These are phyloP conservation scores for Pestalotiopsis sp. DNA, from an alignment of 2,329 filamentous ascomycete genomes.

Conservation along the genomic window DNA sequence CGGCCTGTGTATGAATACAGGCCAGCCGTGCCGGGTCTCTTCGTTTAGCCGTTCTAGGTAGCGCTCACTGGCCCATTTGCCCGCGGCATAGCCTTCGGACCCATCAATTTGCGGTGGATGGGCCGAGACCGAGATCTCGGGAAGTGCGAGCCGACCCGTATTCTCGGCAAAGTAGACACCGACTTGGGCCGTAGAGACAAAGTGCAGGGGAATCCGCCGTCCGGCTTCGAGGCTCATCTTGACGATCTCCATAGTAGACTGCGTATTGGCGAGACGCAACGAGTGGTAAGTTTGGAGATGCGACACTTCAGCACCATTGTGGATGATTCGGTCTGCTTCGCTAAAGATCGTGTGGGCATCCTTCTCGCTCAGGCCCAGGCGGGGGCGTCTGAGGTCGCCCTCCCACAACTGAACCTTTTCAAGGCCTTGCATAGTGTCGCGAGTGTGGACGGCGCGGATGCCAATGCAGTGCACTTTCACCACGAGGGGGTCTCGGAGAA, in stretches of 20 bases:
- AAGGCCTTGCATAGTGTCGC: no score
- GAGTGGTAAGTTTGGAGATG: conserved; percentile 39
- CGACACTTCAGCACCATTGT: conserved; percentile 46
- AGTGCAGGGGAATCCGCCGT: not conserved
- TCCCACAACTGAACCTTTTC: not conserved
- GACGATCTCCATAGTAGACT: conserved; percentile 35
- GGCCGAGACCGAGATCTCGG: not conserved
- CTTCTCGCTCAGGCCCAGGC: not conserved
- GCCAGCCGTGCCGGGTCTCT: not conserved
- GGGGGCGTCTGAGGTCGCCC: not conserved
- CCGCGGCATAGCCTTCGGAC: conserved; percentile 20
- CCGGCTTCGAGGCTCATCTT: conserved; percentile 24
- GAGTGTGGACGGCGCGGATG: not conserved
- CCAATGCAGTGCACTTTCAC: not conserved
- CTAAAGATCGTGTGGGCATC: not conserved
- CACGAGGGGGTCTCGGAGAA: not conserved
- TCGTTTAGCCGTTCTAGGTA: conserved; percentile 19
- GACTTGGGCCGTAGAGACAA: not conserved
- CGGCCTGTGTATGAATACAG: not conserved
- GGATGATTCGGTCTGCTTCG: conserved; percentile 49
- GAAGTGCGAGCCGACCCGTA: not conserved
- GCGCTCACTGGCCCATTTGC: conserved; percentile 19
- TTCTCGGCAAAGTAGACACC: not conserved
- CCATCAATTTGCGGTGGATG: not conserved
- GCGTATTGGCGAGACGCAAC: conserved; percentile 37